These are phyloP conservation scores for Talaromyces stipitatus DNA, from an alignment of 495 filamentous ascomycete species.

Conservation along the genomic window DNA sequence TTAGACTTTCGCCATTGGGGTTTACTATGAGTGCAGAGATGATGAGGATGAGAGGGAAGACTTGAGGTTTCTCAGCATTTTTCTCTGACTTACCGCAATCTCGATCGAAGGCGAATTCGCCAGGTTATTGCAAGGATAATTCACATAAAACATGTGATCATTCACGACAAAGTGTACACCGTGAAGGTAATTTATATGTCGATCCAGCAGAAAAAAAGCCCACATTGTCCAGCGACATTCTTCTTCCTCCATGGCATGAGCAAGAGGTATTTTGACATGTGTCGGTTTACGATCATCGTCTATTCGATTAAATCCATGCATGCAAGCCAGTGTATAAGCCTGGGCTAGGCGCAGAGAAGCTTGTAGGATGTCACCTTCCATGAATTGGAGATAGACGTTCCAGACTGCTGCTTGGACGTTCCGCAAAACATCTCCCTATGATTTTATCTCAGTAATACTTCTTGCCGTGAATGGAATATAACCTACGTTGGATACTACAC, in stretches of 20 bases:
- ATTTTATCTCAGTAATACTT: neutral
- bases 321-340: neutral
- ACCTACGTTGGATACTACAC: neutral
- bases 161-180: constrained; percentile 1
- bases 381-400: constrained; percentile 2
- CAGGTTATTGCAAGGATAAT: neutral
- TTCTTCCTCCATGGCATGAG: neutral
- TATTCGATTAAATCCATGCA: neutral
- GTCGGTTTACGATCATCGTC: constrained; percentile 1
- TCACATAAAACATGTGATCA: neutral
- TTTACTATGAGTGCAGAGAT: neutral
- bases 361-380: neutral
- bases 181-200: neutral
- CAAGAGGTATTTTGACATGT: neutral
- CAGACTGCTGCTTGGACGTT: neutral
- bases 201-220: neutral
- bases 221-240: constrained; percentile 1
- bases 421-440: neutral
- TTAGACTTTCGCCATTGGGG: neutral
- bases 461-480: neutral
- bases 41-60: neutral
- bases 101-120: neutral
- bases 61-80: neutral
- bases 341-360: neutral
- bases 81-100: neutral